Evolutionary conservation across 805 yeast species (phyloP).

Genomic region (Candida wancherniae): DNA sequence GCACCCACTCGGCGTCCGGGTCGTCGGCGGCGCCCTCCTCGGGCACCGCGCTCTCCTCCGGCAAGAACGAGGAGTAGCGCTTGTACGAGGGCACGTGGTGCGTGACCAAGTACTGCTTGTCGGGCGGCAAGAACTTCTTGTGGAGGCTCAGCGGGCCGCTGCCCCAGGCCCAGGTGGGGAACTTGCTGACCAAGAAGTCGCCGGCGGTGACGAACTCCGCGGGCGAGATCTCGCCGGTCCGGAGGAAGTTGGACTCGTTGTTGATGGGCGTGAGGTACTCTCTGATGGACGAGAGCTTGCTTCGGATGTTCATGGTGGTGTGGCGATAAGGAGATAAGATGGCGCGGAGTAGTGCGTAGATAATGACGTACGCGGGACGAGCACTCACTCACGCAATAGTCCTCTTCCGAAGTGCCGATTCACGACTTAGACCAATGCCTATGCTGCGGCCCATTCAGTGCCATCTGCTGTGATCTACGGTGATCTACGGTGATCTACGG

Average conservation of each 20-base stretch:
- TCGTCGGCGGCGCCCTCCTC: constrained; percentile 3
- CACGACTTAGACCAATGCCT: too few species aligned
- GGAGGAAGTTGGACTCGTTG: constrained; percentile 77
- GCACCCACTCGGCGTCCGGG: constrained; percentile 13
- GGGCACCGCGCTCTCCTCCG: constrained; percentile 16
- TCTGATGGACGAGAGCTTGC: constrained; percentile 71
- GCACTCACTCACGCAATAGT: too few species aligned
- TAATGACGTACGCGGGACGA: too few species aligned
- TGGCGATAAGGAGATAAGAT: too few species aligned
- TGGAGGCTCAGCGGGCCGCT: constrained; percentile 29
- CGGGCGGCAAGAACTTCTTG: constrained; percentile 73
- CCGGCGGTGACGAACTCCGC: constrained; percentile 95
- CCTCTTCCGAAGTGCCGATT: too few species aligned
- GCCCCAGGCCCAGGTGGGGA: constrained; percentile 96
- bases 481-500: too few species aligned
- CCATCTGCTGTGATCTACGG: too few species aligned
- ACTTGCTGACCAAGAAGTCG: constrained; percentile 82
- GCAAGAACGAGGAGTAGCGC: constrained; percentile 29
- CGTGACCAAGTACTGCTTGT: constrained; percentile 84
- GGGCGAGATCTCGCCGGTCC: constrained; percentile 91
- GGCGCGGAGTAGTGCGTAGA: too few species aligned
- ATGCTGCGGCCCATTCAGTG: too few species aligned
- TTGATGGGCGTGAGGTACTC: constrained; percentile 91
- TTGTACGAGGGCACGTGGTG: constrained; percentile 82
- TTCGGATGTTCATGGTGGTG: constrained; percentile 16